These are phyloP conservation scores for Kodamaea restingae DNA, from an alignment of 805 yeast species.

Conservation along the genomic window DNA sequence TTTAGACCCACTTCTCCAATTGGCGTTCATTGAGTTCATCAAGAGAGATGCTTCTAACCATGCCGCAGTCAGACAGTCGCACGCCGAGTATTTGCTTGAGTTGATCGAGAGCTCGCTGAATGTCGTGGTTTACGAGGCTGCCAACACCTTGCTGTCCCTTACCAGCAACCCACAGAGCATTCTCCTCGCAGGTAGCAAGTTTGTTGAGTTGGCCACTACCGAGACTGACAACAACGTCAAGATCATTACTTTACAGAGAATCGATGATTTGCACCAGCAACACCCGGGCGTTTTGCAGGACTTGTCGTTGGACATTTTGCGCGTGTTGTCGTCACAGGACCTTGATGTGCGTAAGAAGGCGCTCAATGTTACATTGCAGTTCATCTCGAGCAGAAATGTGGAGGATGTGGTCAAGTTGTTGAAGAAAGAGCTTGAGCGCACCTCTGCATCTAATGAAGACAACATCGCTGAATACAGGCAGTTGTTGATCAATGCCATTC, in stretches of 20 bases:
- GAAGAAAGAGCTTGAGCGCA: conserved; percentile 82
- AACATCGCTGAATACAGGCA: conserved; percentile 84
- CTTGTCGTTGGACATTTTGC: conserved; percentile 76
- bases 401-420: conserved; percentile 89
- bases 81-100: conserved; percentile 67
- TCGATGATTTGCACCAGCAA: conserved; percentile 65
- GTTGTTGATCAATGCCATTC: conserved; percentile 80
- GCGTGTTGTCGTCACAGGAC: conserved; percentile 84
- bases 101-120: conserved; percentile 65
- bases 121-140: conserved; percentile 87
- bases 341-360: conserved; percentile 88
- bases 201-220: conserved; percentile 82
- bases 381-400: conserved; percentile 83
- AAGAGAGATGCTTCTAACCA: conserved; percentile 69
- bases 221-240: conserved; percentile 96
- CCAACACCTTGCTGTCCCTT: conserved; percentile 66
- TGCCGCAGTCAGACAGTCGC: conserved; percentile 64
- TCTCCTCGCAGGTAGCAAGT: conserved; percentile 75
- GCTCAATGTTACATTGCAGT: conserved; percentile 72
- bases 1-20: conserved; percentile 79
- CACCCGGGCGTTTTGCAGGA: conserved; percentile 84
- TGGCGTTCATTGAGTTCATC: conserved; percentile 87
- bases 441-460: conserved; percentile 71
- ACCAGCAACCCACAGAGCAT: conserved; percentile 62
- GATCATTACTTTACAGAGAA: conserved; percentile 83